Base-by-base conservation (phyloP, 768 basidiomycete genomes). In the Boletus vermiculosoides region DNA sequence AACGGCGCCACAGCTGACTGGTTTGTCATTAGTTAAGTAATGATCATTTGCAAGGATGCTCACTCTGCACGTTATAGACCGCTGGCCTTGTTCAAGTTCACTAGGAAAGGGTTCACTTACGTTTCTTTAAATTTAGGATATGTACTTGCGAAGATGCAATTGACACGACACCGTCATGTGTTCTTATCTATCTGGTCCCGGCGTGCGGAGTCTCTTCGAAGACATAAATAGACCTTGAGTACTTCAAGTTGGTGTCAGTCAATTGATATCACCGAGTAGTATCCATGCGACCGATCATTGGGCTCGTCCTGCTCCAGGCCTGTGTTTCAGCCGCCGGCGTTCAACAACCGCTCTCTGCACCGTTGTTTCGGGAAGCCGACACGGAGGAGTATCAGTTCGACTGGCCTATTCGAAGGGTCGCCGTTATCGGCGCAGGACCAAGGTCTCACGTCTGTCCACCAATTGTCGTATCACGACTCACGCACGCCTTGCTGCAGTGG, bases 361-460 rank as follows among this genome's bases (percentile, higher is more conserved):
- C 57, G 40, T n/a, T 23, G 2, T 30, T 16, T n/a, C 11, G n/a
- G 13, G 45, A 52, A 18, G 28, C 11, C 28, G 48, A 50, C 15
- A 12, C 20, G 0, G 47, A 53, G 7, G 36, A 45, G 6, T 60
- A 50, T 16, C 40, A 36, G 31, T 60, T 60, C 51, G 18, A 40
- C 4, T 45, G 55, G 55, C 59, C 51, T 5, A 57, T 60, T 16
- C 59, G 22, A 41, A 44, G 23, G 25, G 59, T 60, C n/a, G 59
- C 56, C 1, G 20, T 57, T 30, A 50, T 64, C 7, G 63, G 63
- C 2, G 63, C 63, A 15, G 63, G 63, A 4, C 58, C 62, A 47
- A 50, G 62, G 63, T 63, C 10, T 44, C 15, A 7, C 16, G 2
- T n/a, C 3, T 41, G 18, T 7, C 30, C 10, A 10, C 15, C 23